These are phyloP conservation scores for Digitaria exilis DNA, from an alignment of 202 grass and related monocot species.

Conservation along the genomic window DNA sequence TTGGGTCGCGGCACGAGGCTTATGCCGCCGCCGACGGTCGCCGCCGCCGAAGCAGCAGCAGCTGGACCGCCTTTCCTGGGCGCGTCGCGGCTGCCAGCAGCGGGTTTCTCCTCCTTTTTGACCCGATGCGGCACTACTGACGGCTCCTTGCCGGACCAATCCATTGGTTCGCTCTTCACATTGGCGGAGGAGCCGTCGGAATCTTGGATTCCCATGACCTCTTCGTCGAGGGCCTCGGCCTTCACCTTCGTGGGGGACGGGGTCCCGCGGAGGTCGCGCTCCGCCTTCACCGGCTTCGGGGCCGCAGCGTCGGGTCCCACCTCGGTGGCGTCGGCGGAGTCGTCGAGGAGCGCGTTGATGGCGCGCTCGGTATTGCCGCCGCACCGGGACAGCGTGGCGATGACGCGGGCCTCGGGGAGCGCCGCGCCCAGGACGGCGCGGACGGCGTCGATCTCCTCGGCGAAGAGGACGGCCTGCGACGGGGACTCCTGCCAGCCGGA, in stretches of 20 bases:
- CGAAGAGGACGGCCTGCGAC: constrained; percentile 49
- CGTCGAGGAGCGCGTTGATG: constrained; percentile 77
- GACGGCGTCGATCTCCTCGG: constrained; percentile 60
- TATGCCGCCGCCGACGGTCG: constrained; percentile 5
- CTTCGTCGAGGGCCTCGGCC: constrained; percentile 25
- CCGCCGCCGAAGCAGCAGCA: not conserved
- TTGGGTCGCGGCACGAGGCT: constrained; percentile 39
- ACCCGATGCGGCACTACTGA: not conserved
- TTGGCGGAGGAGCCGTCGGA: not conserved
- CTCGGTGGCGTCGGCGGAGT: not conserved
- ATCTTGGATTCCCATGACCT: not conserved
- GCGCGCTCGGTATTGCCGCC: constrained; percentile 67
- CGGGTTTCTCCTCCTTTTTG: not conserved
- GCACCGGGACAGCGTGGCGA: constrained; percentile 52
- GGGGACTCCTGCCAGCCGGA: constrained; percentile 32
- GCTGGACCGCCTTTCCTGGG: not conserved
- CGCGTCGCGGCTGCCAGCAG: not conserved
- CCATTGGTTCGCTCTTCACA: not conserved
- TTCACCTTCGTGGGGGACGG: not conserved
- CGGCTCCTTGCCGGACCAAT: not conserved
- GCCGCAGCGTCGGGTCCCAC: not conserved
- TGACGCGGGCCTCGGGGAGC: constrained; percentile 35
- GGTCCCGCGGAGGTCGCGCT: constrained; percentile 32
- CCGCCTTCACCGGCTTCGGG: constrained; percentile 23
- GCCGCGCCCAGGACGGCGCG: constrained; percentile 53